These are phyloP conservation scores for Podochytrium sp. DNA, from an alignment of 192 early-diverging fungal species.

Conservation along the genomic window DNA sequence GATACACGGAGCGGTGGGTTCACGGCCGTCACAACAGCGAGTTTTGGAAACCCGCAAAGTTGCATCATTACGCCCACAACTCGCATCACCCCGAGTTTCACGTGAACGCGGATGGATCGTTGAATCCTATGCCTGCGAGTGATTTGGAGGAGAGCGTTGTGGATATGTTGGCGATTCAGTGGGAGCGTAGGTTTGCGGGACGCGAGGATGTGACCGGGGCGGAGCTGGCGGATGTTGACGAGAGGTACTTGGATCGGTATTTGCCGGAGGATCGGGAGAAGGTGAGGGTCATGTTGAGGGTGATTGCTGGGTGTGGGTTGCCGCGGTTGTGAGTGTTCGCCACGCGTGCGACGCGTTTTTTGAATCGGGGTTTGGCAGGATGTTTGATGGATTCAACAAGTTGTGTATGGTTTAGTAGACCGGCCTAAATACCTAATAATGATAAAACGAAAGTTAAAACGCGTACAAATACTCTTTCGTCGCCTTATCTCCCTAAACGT, in stretches of 20 bases:
- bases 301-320: neutral
- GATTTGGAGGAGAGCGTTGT: slow-evolving; percentile 13
- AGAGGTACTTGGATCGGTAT: neutral
- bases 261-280: neutral
- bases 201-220: neutral
- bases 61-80: neutral
- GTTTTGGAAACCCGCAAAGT: neutral
- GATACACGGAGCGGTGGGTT: neutral
- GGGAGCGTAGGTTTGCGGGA: neutral
- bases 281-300: neutral
- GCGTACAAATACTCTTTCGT: too few relatives aligned
- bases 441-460: too few relatives aligned
- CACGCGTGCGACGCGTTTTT: too few relatives aligned
- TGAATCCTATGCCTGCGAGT: neutral
- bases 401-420: too few relatives aligned
- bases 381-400: too few relatives aligned
- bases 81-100: neutral
- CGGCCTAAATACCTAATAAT: too few relatives aligned
- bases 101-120: neutral
- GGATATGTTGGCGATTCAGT: slow-evolving; percentile 5
- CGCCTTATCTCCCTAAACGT: too few relatives aligned
- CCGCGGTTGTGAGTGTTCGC: neutral
- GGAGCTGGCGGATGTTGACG: neutral
- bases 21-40: neutral
- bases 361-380: too few relatives aligned